phyloP scores from a whole-genome alignment of 73 alveolate species.

The Breviolum minutum region DNA sequence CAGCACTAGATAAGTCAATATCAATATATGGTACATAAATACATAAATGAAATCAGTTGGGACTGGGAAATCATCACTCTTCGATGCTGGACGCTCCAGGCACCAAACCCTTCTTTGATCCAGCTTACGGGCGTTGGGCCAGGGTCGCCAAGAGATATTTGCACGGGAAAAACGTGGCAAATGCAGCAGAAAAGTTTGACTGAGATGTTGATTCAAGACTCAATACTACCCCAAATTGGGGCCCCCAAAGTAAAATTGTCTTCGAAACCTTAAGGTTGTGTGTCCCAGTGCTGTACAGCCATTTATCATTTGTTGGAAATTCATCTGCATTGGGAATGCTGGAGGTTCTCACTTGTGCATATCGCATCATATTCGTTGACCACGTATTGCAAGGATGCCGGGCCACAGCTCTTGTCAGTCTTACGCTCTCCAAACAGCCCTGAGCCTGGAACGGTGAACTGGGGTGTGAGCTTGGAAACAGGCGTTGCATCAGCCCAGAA shows the following conservation, averaged over 20 bases:
- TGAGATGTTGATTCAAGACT: background rate
- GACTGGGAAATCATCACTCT: too few relatives aligned
- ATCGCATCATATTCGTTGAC: too few relatives aligned
- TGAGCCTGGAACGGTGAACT: background rate
- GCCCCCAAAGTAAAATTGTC: background rate
- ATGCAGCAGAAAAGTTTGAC: background rate
- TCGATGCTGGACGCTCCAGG: background rate
- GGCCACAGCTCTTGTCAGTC: conserved; percentile 57
- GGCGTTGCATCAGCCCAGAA: too few relatives aligned
- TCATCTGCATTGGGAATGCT: too few relatives aligned
- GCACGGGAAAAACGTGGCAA: background rate
- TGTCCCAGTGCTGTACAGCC: background rate
- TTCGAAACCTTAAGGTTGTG: background rate
- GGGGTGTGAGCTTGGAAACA: too few relatives aligned
- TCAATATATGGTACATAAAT: too few relatives aligned
- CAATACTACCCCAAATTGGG: background rate
- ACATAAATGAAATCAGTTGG: too few relatives aligned
- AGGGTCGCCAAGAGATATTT: background rate
- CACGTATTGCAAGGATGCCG: conserved; percentile 21
- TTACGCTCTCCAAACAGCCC: conserved; percentile 40
- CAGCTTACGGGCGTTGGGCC: conserved; percentile 82
- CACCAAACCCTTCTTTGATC: conserved; percentile 87
- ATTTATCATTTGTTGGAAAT: background rate
- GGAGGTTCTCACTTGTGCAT: too few relatives aligned
- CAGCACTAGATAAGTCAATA: too few relatives aligned